Base-by-base conservation (phyloP, 371 early-diverging fungal species). In the Mycotypha africana region DNA sequence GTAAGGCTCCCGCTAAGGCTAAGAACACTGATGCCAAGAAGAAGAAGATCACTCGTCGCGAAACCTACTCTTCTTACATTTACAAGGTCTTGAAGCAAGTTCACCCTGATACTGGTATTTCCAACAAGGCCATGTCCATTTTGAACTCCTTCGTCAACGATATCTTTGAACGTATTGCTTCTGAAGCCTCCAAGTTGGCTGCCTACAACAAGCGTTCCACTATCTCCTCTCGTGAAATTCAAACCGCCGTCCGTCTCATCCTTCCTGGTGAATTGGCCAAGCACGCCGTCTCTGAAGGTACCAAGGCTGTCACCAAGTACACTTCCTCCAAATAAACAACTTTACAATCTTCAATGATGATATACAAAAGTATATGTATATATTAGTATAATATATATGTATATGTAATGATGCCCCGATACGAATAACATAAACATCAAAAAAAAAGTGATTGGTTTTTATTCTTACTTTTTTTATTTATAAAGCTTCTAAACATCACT, bases 61-160 rank as follows among this genome's bases (percentile, higher is more conserved):
- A 95, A 71, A 91, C 93, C 58, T 95, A 91, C 84, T 84, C 89
- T 40, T 82, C 92, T 65, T 94, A 92, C 84, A 94, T 94, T 78
- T 93, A 92, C 86, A 91, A 90, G 81, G 97, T 96, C 53, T 76
- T 96, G 69, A 91, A 91, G 79, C 97, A 96, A 74, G 94, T 95
- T 52, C 95, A 96, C 82, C 95, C 95, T 54, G 95, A 96, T 62
- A 91, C 91, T 51, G 95, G 95, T 78, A 93, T 96, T 81, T 93
- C 94, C 76, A 93, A 91, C 92, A 94, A 94, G 86, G 95, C 94
- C 81, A 96, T 96, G 97, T 87, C 89, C 51, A 95, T 96, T 74
- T 80, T 96, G 76, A 95, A 96, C 92, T 93, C 93, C 42, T 96
- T 96, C 66, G 95, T 96, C 67, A 89, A 91, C 77, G 97, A 96